Percentiles rank a stretch among this genome's conserved stretches.
phyloP scores from a whole-genome alignment of 2,329 filamentous ascomycete species.

The Simplicillium sp. region DNA sequence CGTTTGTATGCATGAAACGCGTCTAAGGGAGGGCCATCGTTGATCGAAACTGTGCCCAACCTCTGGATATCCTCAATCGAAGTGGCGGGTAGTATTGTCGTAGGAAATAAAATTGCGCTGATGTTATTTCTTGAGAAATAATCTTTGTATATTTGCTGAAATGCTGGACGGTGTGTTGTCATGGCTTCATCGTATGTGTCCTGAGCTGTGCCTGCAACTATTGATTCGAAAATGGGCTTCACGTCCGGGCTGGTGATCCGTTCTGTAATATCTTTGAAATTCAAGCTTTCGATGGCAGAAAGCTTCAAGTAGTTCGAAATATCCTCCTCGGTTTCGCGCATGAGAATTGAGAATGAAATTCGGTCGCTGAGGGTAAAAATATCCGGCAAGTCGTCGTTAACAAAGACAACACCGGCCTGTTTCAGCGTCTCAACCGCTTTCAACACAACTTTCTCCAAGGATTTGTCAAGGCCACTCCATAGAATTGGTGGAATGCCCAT shows the following conservation, averaged over 20 bases:
- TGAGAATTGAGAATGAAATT: constrained; percentile 3
- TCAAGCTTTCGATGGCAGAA: constrained; percentile 2
- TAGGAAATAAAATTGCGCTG: constrained; percentile 9
- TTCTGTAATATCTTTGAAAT: constrained; percentile 2
- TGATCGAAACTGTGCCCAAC: constrained; percentile 9
- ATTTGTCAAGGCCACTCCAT: constrained; percentile 9
- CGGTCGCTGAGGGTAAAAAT: constrained; percentile 6
- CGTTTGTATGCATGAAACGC: constrained; percentile 7
- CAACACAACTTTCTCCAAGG: constrained; percentile 4
- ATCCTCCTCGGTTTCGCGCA: constrained; percentile 7
- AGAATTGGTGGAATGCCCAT: constrained; percentile 8
- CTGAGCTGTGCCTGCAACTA: constrained; percentile 3
- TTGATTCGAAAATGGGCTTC: constrained; percentile 1
- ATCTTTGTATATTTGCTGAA: constrained; percentile 7
- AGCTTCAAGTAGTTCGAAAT: constrained; percentile 7
- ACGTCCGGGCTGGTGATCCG: constrained; percentile 8
- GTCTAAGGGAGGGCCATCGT: constrained; percentile 7
- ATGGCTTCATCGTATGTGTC: constrained; percentile 6
- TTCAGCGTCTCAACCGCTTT: constrained; percentile 3
- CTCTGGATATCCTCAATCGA: constrained; percentile 7
- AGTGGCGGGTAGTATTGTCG: constrained; percentile 9
- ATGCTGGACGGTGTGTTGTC: constrained; percentile 8
- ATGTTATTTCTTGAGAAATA: constrained; percentile 6
- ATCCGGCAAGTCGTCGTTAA: constrained; percentile 8
- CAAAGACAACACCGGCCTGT: constrained; percentile 7